These are phyloP conservation scores for Gastrodia elata DNA, from an alignment of 106 monocot species.

Conservation along the genomic window DNA sequence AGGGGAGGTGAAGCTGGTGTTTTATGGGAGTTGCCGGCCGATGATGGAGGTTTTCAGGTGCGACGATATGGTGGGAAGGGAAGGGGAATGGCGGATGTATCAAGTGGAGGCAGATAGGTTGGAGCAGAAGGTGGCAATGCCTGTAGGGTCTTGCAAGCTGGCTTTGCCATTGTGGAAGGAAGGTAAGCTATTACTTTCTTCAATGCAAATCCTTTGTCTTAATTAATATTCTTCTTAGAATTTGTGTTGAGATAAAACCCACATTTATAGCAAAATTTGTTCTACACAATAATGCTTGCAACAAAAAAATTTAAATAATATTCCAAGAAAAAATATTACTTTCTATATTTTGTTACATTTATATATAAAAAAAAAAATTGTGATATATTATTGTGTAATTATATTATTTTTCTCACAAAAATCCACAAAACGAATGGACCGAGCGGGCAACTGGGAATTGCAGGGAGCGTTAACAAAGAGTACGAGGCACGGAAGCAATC, in stretches of 20 bases:
- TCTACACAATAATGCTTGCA: background rate
- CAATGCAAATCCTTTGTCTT: background rate
- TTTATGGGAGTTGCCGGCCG: constrained; percentile 56
- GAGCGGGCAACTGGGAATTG: no score
- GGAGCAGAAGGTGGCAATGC: constrained; percentile 66
- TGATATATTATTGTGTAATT: no score
- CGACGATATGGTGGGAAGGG: constrained; percentile 52
- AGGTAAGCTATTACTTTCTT: constrained; percentile 43
- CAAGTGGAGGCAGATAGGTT: constrained; percentile 37
- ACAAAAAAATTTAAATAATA: background rate
- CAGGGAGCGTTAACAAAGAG: constrained; percentile 32
- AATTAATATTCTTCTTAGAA: background rate
- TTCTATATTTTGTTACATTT: no score
- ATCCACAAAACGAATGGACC: no score
- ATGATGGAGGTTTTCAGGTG: constrained; percentile 84
- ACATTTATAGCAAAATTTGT: background rate
- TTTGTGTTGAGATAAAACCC: background rate
- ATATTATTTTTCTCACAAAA: no score
- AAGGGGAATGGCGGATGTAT: constrained; percentile 78
- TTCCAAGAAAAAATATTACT: no score
- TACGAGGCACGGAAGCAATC: constrained; percentile 18
- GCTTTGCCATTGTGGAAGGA: constrained; percentile 60
- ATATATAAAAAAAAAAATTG: no score
- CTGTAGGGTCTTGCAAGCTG: constrained; percentile 70
- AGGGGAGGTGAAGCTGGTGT: constrained; percentile 42